Conservation (phyloP, 1,284 basidiomycete genomes). For the Ustilago sp. region DNA sequence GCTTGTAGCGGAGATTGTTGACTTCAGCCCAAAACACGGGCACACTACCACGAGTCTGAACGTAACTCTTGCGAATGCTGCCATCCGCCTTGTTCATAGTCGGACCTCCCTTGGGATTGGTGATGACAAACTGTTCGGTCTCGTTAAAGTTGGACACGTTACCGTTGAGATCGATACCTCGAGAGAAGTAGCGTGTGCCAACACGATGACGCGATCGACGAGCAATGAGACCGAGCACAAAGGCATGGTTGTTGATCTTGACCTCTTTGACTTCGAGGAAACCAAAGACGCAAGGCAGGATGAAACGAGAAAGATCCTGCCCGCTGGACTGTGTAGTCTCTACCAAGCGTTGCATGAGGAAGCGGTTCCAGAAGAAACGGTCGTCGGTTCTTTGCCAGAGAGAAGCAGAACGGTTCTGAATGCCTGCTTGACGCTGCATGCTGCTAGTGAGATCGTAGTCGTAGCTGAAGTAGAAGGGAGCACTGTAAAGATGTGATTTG, state of each 20-base stretch:
- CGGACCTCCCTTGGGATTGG: conserved; percentile 65
- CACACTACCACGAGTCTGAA: conserved; percentile 92
- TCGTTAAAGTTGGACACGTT: conserved; percentile 72
- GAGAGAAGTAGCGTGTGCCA: conserved; percentile 95
- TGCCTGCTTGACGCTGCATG: conserved; percentile 82
- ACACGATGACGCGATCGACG: conserved; percentile 92
- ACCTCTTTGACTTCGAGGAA: conserved; percentile 85
- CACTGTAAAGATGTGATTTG: conserved; percentile 83
- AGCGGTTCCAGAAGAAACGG: conserved; percentile 98
- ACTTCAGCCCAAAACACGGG: conserved; percentile 98
- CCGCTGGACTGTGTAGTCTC: conserved; percentile 23
- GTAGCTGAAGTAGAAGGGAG: conserved; percentile 90
- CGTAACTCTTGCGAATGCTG: conserved; percentile 76
- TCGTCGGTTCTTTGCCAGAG: conserved; percentile 84
- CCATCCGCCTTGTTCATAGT: conserved; percentile 71
- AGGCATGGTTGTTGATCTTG: conserved; percentile 81
- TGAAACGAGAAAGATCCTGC: conserved; percentile 81
- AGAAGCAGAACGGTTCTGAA: conserved; percentile 72
- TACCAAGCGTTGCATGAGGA: conserved; percentile 66
- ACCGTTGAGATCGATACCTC: conserved; percentile 83
- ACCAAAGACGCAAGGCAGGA: conserved; percentile 76
- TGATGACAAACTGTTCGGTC: conserved; percentile 74
- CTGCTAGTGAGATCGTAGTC: conserved; percentile 89
- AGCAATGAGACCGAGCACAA: conserved; percentile 89
- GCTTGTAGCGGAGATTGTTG: conserved; percentile 95